Evolutionary conservation across 441 rosid species (phyloP).

Genomic region (Brassica balearica): DNA sequence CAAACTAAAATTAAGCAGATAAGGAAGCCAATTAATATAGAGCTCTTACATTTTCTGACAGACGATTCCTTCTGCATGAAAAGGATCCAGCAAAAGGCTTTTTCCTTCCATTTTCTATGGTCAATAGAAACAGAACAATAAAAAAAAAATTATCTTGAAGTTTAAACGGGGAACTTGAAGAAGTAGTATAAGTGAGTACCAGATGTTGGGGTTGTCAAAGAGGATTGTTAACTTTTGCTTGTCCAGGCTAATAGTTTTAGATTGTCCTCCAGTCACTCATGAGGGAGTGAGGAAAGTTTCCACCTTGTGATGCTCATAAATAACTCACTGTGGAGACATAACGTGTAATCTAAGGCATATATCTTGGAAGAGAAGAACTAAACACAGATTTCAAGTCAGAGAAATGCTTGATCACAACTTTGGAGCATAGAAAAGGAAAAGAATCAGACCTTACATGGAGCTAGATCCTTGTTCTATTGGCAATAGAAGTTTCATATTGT

Average conservation of each 20-base stretch:
- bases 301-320: not conserved
- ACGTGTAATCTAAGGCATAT: no score
- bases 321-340: no score
- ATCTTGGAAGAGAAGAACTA: no score
- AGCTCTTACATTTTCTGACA: not conserved
- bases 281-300: not conserved
- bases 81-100: not conserved
- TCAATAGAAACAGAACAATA: not conserved
- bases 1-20: not conserved
- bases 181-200: not conserved
- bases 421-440: no score
- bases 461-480: no score
- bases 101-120: not conserved
- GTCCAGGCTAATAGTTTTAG: not conserved
- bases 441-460: no score
- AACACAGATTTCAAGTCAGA: no score
- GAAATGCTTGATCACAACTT: no score
- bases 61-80: not conserved
- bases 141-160: not conserved
- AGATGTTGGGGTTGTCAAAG: not conserved
- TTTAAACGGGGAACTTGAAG: not conserved
- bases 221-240: not conserved
- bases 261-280: not conserved
- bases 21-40: not conserved
- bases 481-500: no score